Evolutionary conservation across 768 basidiomycete genomes (phyloP), one percentile per base, ranked within the genome.

Genomic region (Amanita subjunquillea): DNA sequence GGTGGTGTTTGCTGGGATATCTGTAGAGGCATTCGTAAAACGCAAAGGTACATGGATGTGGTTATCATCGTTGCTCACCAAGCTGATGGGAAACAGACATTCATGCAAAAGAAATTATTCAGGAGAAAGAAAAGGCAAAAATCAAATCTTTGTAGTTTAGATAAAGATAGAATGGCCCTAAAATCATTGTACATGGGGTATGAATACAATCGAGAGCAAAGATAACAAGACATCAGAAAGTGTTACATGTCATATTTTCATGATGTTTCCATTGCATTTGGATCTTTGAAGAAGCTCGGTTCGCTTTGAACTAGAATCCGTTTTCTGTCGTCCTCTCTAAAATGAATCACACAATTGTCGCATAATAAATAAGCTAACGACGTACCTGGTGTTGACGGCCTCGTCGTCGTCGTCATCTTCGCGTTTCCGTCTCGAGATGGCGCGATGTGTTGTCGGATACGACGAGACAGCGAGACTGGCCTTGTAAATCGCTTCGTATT

Each of bases 1-100:
- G 2, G 80, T 93, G 17, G 96, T 98, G 2, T 98, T 99, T 67
- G 82, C 82, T n/a, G 96, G 93, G 2, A 96, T 98, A 55, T 92
- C 88, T 0, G 77, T 96, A 8, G 95, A 97, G 64, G 95, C 94
- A 2, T 83, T 82, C 60, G 83, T 93, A 4, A 97, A 97, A 65
- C 81, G 91, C 54, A 83, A 81, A 79, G 88, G 91, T 87, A 56
- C 36, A 69, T 68, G 10, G 40, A 48, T 51, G 65, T 46, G 44
- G 15, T 23, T 7, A 17, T 27, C 30, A 17, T 17, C 27, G 9
- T 34, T 34, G 41, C 22, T 12, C 17, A 36, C 32, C 38, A n/a
- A 20, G 30, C 51, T 53, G 41, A 53, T 9, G 29, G 46, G 22
- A 9, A 30, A 34, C n/a, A 91, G 89, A 87, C 57, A 78, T 91